phyloP scores from a whole-genome alignment of 208 protist genomes.

The Leishmania gerbilli region DNA sequence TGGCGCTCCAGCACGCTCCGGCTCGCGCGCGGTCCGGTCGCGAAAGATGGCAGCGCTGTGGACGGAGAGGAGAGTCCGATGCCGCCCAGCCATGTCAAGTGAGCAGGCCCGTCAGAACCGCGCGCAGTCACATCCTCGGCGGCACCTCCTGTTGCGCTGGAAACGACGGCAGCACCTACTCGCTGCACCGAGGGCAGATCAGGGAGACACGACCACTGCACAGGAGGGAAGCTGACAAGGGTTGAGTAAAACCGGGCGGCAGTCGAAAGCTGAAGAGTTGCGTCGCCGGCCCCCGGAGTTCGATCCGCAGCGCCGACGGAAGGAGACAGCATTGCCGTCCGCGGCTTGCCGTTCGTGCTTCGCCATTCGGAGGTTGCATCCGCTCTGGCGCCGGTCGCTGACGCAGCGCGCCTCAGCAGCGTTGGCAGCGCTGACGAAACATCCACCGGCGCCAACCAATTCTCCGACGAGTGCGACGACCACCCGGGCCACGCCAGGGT shows the following conservation, averaged over 20 bases:
- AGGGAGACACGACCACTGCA: constrained; percentile 7
- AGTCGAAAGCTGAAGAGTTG: background rate
- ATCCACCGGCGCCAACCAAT: constrained; percentile 30
- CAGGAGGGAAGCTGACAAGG: background rate
- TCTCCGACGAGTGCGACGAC: constrained; percentile 16
- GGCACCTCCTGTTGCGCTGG: background rate
- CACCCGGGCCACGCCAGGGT: constrained; percentile 13
- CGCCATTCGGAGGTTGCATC: background rate
- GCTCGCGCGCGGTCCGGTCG: background rate
- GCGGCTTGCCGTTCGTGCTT: no score
- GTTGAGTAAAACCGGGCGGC: background rate
- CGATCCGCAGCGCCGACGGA: background rate
- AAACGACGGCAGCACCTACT: background rate
- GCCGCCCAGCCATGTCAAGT: background rate
- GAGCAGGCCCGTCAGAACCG: background rate
- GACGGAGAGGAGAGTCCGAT: background rate
- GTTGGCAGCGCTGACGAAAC: constrained; percentile 11
- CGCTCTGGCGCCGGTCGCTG: background rate
- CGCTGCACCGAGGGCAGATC: background rate
- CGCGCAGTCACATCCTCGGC: background rate
- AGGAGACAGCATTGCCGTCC: background rate
- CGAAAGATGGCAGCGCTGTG: constrained; percentile 3
- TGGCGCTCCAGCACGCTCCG: background rate
- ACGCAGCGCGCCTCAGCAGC: constrained; percentile 14
- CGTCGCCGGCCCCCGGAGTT: background rate